phyloP scores from a whole-genome alignment of 1,139 yeast genomes.

The Chernovozyma sophiae-reginae region DNA sequence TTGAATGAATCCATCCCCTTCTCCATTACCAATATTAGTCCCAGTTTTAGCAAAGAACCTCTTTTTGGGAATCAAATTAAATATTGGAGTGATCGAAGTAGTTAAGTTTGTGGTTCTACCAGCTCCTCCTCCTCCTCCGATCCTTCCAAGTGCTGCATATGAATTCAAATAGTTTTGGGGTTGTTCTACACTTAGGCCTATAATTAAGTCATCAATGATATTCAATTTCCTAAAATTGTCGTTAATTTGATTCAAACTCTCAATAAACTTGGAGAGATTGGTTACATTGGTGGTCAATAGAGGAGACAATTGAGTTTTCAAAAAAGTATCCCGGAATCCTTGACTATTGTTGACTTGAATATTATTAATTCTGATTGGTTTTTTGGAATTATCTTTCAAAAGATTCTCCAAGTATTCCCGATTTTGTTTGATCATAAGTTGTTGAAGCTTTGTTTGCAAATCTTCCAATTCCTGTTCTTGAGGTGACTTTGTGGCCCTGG shows the following conservation, averaged over 20 bases:
- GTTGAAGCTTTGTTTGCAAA: constrained; percentile 28
- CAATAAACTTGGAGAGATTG: constrained; percentile 35
- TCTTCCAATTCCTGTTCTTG: constrained; percentile 31
- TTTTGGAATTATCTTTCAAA: constrained; percentile 35
- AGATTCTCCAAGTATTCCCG: constrained; percentile 36
- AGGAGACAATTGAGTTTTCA: constrained; percentile 53
- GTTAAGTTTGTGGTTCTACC: background rate
- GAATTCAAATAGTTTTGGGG: background rate
- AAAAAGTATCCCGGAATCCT: constrained; percentile 47
- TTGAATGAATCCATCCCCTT: constrained; percentile 87
- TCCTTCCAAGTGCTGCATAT: background rate
- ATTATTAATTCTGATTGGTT: constrained; percentile 42
- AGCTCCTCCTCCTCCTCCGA: background rate
- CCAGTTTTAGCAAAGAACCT: constrained; percentile 79
- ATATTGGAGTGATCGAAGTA: constrained; percentile 33
- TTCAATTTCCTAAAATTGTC: constrained; percentile 39
- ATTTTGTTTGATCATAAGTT: constrained; percentile 36
- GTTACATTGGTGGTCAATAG: constrained; percentile 31
- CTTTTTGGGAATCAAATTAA: constrained; percentile 58
- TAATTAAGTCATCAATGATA: constrained; percentile 34
- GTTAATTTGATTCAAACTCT: constrained; percentile 39
- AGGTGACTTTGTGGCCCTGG: constrained; percentile 12
- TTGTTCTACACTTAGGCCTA: background rate
- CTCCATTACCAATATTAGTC: constrained; percentile 92
- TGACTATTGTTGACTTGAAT: constrained; percentile 56